Percentiles rank a stretch among this genome's conserved stretches.
Conservation (phyloP, 23 red algal genomes). For the Gracilaria domingensis region DNA sequence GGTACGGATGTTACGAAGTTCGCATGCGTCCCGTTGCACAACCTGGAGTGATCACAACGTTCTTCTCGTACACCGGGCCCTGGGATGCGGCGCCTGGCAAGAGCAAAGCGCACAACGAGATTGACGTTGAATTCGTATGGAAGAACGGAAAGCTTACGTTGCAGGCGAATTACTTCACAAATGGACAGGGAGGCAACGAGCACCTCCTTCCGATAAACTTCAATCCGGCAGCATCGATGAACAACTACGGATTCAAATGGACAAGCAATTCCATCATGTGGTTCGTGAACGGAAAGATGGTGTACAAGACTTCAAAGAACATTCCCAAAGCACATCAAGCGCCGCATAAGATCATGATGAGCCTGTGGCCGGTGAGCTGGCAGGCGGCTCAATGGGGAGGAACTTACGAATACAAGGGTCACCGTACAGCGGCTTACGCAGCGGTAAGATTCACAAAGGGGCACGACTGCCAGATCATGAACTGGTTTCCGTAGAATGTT, state of each 20-base stretch:
- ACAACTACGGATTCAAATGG: slow-evolving; percentile 60
- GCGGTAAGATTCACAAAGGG: slow-evolving; percentile 48
- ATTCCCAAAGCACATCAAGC: slow-evolving; percentile 28
- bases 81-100: slow-evolving; percentile 29
- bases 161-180: slow-evolving; percentile 67
- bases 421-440: slow-evolving; percentile 10
- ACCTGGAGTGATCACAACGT: slow-evolving; percentile 53
- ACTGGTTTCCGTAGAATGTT: not conserved
- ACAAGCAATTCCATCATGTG: slow-evolving; percentile 29
- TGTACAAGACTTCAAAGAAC: slow-evolving; percentile 38
- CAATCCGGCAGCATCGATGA: slow-evolving; percentile 9
- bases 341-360: slow-evolving; percentile 50
- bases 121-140: slow-evolving; percentile 63
- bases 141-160: slow-evolving; percentile 23
- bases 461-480: slow-evolving; percentile 33
- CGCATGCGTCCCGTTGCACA: slow-evolving; percentile 51
- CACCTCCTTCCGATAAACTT: slow-evolving; percentile 29
- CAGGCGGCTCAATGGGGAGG: slow-evolving; percentile 42
- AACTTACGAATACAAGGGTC: slow-evolving; percentile 7
- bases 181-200: slow-evolving; percentile 35
- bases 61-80: slow-evolving; percentile 54
- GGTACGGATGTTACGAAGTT: slow-evolving; percentile 65
- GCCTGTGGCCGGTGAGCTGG: slow-evolving; percentile 43
- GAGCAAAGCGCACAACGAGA: slow-evolving; percentile 36
- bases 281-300: slow-evolving; percentile 54